Evolutionary conservation across 352 stramenopile genomes (phyloP), one percentile per base, ranked within the genome.

Genomic region (Globisporangium paddicum): DNA sequence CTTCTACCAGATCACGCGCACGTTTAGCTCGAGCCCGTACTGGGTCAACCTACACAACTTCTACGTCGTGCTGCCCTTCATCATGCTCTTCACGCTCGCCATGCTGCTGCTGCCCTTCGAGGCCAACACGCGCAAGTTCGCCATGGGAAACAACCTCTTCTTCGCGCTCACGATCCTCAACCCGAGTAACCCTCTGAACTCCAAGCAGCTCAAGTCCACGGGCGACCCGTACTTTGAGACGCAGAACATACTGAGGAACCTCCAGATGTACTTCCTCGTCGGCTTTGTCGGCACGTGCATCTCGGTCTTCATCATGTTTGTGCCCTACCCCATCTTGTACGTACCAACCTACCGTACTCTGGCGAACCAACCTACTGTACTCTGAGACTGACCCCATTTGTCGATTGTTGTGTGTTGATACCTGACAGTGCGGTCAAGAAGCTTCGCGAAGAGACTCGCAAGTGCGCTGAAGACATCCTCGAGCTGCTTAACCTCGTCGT

Each of bases 81-180:
- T 89, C 16, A 70, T 86, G 44, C 37, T 73, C 23, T 89, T 86
- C 60, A 87, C 77, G 2, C 57, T 79, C n/a, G 61, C 61, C 7
- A 67, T 86, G 9, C 68, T 89, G 42, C 23, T 86, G 18, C 45
- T 89, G 32, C 79, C 79, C 11, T 75, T 87, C 46, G 73, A 84
- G 26, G 71, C 58, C 26, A 89, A 84, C 58, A 87, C 77, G 3
- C 77, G 79, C 37, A 89, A 87, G 54, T 89, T 86, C 32, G 73
- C 77, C n/a, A 48, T 87, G 3, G 77, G 74, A 23, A 86, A 81
- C 46, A 89, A 87, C 41, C 62, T 81, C 23, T 89, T 76, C 67
- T 89, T 89, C 58, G 65, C 73, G 19, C 48, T 89, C 41, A 87
- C 79, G 14, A 81, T 89, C 34, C 75, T 89, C n/a, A 80, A 80